A percentile compares a stretch with the other conserved stretches of the same genome.
Evolutionary conservation across 164 flowering plant species (phyloP).

Genomic region (Stephania cephalantha): DNA sequence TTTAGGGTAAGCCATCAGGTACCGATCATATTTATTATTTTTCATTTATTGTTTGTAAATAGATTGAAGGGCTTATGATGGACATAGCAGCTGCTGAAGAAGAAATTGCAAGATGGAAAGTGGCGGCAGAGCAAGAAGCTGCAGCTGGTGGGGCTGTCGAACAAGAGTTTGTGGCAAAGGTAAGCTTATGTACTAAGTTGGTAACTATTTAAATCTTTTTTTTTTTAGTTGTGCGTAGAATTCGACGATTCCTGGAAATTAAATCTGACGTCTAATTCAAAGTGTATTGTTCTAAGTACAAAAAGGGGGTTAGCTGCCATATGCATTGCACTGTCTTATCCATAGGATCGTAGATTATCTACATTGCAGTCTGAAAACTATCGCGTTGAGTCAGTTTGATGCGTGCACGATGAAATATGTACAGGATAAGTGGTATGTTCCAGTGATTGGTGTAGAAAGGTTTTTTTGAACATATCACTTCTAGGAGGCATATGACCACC

Average conservation of each 20-base stretch:
- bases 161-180: constrained; percentile 70
- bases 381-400: too few species aligned
- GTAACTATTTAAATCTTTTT: background rate
- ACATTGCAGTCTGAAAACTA: background rate
- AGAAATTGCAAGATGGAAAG: constrained; percentile 93
- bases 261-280: too few species aligned
- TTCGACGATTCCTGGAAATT: background rate
- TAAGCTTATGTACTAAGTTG: constrained; percentile 17
- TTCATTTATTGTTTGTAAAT: constrained; percentile 1
- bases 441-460: too few species aligned
- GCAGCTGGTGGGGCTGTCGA: constrained; percentile 89
- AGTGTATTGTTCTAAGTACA: background rate
- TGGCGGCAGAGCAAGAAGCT: constrained; percentile 96
- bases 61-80: constrained; percentile 98
- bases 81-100: constrained; percentile 96
- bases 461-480: too few species aligned
- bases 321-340: background rate
- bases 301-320: background rate
- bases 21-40: constrained; percentile 1
- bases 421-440: too few species aligned
- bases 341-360: background rate
- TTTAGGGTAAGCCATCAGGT: background rate
- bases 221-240: background rate
- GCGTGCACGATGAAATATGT: too few species aligned
- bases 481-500: too few species aligned